These are phyloP conservation scores for Rhizophagus sp. DNA, from an alignment of 192 early-diverging fungal species.

Conservation along the genomic window DNA sequence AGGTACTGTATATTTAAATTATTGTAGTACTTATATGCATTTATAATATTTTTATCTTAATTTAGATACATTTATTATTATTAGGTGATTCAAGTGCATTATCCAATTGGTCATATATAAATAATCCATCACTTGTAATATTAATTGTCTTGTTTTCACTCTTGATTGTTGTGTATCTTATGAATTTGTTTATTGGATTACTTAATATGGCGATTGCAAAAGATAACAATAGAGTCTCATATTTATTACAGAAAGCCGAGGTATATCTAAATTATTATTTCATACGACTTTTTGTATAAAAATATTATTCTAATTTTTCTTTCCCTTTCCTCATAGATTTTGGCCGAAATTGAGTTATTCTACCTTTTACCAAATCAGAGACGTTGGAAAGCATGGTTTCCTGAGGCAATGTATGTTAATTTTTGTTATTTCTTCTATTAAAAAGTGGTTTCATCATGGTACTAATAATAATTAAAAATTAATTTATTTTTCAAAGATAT, in stretches of 20 bases:
- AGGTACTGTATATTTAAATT: neutral
- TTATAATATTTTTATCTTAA: no score
- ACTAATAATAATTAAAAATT: neutral
- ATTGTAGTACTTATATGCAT: neutral
- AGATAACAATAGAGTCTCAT: neutral
- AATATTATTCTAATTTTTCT: neutral
- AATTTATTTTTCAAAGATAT: neutral
- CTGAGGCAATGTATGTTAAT: neutral
- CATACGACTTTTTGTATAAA: neutral
- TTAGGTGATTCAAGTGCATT: conserved; percentile 52
- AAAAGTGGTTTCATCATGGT: neutral
- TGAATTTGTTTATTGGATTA: conserved; percentile 1
- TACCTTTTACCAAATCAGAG: neutral
- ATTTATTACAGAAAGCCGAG: conserved; percentile 16
- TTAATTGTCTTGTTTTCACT: neutral
- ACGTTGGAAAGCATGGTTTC: neutral
- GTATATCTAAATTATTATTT: neutral
- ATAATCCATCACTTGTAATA: neutral
- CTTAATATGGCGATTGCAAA: conserved; percentile 19
- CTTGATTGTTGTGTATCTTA: neutral
- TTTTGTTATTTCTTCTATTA: no score
- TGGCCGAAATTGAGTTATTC: neutral
- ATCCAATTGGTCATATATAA: neutral
- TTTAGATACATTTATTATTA: neutral
- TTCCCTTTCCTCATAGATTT: neutral